Evolutionary conservation across 2,329 filamentous ascomycete species (phyloP), one percentile per base, ranked within the genome.

Genomic region (Beauveria caledonica): DNA sequence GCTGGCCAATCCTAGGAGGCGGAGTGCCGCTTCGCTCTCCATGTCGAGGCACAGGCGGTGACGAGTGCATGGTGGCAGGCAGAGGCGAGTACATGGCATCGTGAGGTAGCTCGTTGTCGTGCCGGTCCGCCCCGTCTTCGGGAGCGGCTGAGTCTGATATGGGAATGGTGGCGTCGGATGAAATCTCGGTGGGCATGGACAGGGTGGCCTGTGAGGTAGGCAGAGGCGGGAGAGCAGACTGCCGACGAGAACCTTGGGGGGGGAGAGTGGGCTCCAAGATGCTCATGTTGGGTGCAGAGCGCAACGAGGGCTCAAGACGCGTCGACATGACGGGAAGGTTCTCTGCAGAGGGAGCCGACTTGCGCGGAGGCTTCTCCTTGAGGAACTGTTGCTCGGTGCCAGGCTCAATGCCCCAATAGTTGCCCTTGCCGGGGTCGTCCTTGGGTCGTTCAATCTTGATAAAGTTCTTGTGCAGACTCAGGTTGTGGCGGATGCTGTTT

Each of bases 401-500:
- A n/a, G 86, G 81, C 69, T 92, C 86, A 68, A 99, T 96, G 48
- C 86, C 85, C 94, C 94, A 97, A 77, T 97, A 97, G 74, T 96
- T 93, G 48, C 94, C 94, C 75, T 97, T 97, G 68, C 94, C 94
- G 3, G 93, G 92, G 69, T 97, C 94, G 70, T 97, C 92, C 79
- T 97, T 97, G 61, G 92, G 92, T 62, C 94, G 85, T 73, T 97
- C 92, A 70, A 96, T 89, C 77, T 97, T 97, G 71, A 92, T 86
- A 70, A 97, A 97, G 51, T 90, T 90, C 76, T 97, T 97, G 80
- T 97, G 96, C 49, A 99, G 80, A 70, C 92, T 97, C 39, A 99
- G 85, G 68, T 99, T 99, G 75, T 99, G 94, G 39, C 94, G 89
- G 72, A 99, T 99, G 77, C 94, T 97, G 74, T 99, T 99, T 75